Percentiles rank a stretch among this genome's conserved stretches.
Conservation (phyloP, 2,329 filamentous ascomycete species). For the Huntiella decipiens region DNA sequence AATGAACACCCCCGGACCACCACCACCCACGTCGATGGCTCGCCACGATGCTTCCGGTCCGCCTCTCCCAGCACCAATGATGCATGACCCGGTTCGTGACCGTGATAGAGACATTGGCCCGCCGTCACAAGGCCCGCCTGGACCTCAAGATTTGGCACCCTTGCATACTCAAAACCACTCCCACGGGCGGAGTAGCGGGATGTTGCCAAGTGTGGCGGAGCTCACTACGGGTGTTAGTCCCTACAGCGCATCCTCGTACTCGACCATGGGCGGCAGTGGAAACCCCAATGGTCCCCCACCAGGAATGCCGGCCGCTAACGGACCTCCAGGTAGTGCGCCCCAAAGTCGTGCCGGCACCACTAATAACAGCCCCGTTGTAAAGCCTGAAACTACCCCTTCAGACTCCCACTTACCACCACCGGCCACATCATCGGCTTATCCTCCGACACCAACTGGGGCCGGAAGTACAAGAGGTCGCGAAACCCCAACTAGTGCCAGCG, state of each 20-base stretch:
- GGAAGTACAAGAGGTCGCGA: constrained; percentile 8
- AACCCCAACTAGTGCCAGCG: constrained; percentile 15
- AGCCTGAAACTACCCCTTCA: constrained; percentile 25
- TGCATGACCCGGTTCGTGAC: constrained; percentile 13
- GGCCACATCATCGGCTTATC: constrained; percentile 19
- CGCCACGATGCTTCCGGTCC: constrained; percentile 2
- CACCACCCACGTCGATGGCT: constrained; percentile 18
- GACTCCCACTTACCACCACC: constrained; percentile 16
- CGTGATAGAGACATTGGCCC: not conserved
- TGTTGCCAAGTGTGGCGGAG: constrained; percentile 42
- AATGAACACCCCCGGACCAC: constrained; percentile 7
- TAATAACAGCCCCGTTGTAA: constrained; percentile 19
- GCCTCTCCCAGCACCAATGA: constrained; percentile 15
- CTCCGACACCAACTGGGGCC: constrained; percentile 6
- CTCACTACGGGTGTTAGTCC: constrained; percentile 44
- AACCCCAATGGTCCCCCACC: not conserved
- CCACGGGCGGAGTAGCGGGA: constrained; percentile 22
- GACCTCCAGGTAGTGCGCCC: not conserved
- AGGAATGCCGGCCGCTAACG: not conserved
- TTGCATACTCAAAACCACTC: constrained; percentile 12
- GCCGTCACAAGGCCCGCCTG: not conserved
- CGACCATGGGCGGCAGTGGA: constrained; percentile 16
- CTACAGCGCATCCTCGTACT: constrained; percentile 39
- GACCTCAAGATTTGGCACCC: constrained; percentile 8
- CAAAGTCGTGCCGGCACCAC: constrained; percentile 16